Base-by-base conservation (phyloP, 2,329 filamentous ascomycete species). In the Helminthosporium solani region DNA sequence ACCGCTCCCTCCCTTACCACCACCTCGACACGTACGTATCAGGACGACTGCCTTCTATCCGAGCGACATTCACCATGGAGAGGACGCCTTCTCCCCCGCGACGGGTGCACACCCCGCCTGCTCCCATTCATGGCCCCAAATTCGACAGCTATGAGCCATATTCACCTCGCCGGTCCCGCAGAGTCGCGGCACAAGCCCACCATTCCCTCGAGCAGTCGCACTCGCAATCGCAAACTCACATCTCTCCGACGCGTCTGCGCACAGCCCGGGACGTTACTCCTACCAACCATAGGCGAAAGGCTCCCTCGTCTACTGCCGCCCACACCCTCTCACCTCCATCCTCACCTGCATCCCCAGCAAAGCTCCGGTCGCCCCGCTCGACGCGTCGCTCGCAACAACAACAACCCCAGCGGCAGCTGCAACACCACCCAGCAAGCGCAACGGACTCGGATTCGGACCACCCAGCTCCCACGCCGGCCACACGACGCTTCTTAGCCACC, bases 131-230 rank as follows among this genome's bases (percentile, higher is more conserved):
- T 62, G 87, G 86, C 38, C 46, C 70, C 30, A 83, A 77, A 60
- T 75, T 78, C 55, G 87, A 91, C 70, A 72, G 76, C 52, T 90
- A 85, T 76, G 80, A 88, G 61, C 87, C 87, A 35, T 90, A 84
- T 64, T 83, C 84, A 49, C 84, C 85, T 44, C 81, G 86, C 67
- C 86, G 87, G 60, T 66, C 65, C 23, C 78, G 80, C 49, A 80
- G 86, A 55, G 78, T 88, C 56, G 81, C 81, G 46, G 76, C 77
- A 33, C 79, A 83, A 58, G 75, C 76, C 58, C 50, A 61, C 42
- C 43, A 50, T 59, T 56, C 65, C 57, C 57, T 53, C 34, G 56
- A 60, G 50, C 53, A 25, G 9, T 5, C 23, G 6, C 23, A 25
- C n/a, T n/a, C n/a, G 9, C 23, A 57, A 41, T 41, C 50, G n/a